Evolutionary conservation across 2,329 filamentous ascomycete genomes (phyloP), one percentile per base, ranked within the genome.

Genomic region (Aspergillus novoparasiticus): DNA sequence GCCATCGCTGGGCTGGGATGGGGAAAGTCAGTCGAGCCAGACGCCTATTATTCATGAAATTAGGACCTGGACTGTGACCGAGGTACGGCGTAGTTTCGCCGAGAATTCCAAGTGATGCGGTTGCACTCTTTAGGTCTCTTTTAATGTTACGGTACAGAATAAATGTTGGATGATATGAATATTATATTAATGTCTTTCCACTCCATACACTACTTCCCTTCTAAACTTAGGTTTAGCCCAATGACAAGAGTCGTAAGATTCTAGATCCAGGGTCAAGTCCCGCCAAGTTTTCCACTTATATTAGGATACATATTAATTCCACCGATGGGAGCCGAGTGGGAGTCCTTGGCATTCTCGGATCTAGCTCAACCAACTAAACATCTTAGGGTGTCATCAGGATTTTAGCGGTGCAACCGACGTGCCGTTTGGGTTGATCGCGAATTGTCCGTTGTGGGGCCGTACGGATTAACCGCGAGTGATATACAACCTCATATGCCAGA

Each of bases 1-100:
- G 2, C 59, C 60, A 2, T 21, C 57, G 23, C 64, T 50, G 11
- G 69, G 71, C 12, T 71, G 60, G 54, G 73, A 75, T 19, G 57
- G 57, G 0, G 67, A 68, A 46, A 75, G 73, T 23, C 71, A 73
- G 41, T 66, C 65, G 1, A 75, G 73, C 36, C 68, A 69, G 60
- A 59, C 68, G 1, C 61, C 64, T 8, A 75, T 75, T n/a, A 74
- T 75, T 50, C 62, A 65, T 11, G 70, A 74, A 58, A 68, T 64
- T 8, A 68, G 66, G 39, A 72, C 69, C 6, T 73, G 68, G 66
- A 63, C 67, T 1, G 66, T 73, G 30, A 70, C 69, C 10, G 69
- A 68, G 51, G 66, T 57, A 32, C 62, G 41, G 50, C 54, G 58
- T 23, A 57, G 41, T 57, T 57, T 30, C 23, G 39, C 32, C 26